phyloP scores from a whole-genome alignment of 345 rosid genomes.

The Eucalyptus pauciflora region DNA sequence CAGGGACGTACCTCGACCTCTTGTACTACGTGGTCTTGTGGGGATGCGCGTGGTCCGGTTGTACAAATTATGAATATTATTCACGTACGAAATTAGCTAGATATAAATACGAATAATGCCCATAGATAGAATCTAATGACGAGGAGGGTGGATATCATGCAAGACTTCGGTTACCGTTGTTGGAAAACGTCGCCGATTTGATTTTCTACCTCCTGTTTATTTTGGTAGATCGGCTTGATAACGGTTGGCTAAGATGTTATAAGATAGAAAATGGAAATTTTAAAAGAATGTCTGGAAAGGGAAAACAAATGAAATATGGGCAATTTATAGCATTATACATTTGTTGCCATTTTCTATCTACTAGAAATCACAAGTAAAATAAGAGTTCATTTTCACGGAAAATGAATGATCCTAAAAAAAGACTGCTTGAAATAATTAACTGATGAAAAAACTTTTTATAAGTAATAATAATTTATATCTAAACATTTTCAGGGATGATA shows the following conservation, averaged over 20 bases:
- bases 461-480: not conserved
- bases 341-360: not conserved
- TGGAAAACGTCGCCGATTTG: not conserved
- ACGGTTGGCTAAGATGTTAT: not conserved
- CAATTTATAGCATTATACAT: not conserved
- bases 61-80: not conserved
- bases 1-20: not conserved
- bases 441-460: rapidly evolving
- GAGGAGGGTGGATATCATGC: not conserved
- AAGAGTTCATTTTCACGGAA: not conserved
- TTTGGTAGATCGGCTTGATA: not conserved
- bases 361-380: not conserved
- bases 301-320: not conserved
- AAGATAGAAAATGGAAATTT: not conserved
- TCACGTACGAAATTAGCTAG: not conserved
- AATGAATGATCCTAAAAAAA: not conserved
- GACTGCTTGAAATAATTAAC: not conserved
- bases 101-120: not conserved
- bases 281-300: not conserved
- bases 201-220: not conserved
- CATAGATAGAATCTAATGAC: not conserved
- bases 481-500: not conserved
- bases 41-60: not conserved
- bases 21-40: not conserved
- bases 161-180: not conserved